Evolutionary conservation across 2,329 filamentous ascomycete species (phyloP).

Genomic region (Sporothrix pallida): DNA sequence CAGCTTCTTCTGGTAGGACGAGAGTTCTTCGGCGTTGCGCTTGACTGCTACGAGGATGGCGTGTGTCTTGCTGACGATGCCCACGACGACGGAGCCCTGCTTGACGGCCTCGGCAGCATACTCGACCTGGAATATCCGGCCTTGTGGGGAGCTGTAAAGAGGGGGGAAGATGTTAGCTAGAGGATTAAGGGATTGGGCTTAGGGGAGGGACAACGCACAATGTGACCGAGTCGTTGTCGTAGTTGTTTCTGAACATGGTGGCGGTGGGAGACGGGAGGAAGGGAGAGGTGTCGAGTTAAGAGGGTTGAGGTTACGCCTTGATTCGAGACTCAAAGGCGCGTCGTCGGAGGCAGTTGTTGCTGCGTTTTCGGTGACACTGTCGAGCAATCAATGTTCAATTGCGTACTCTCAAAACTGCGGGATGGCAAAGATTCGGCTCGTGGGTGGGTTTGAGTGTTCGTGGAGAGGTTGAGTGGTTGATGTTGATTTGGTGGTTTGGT

Average conservation of each 20-base stretch:
- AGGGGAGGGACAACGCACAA: slow-evolving; percentile 69
- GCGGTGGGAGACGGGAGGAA: slow-evolving; percentile 31
- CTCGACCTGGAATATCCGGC: slow-evolving; percentile 99
- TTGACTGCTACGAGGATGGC: slow-evolving; percentile 95
- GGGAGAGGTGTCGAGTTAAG: slow-evolving; percentile 3
- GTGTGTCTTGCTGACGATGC: slow-evolving; percentile 97
- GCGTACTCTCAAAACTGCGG: neutral
- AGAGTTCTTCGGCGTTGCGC: slow-evolving; percentile 99
- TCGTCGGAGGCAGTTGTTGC: neutral
- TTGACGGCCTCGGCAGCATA: slow-evolving; percentile 99
- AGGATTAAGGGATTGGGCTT: slow-evolving; percentile 31
- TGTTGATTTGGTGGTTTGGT: slow-evolving; percentile 15
- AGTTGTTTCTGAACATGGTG: slow-evolving; percentile 99
- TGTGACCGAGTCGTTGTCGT: slow-evolving; percentile 99
- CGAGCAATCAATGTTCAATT: neutral
- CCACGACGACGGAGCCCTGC: slow-evolving; percentile 97
- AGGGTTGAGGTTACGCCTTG: neutral
- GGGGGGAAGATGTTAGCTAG: slow-evolving; percentile 40
- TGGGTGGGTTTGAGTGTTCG: neutral
- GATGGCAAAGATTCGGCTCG: neutral
- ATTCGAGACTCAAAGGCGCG: neutral
- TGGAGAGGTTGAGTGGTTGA: neutral
- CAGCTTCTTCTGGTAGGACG: slow-evolving; percentile 99
- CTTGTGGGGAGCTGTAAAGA: slow-evolving; percentile 83
- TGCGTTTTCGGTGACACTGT: neutral